Percentiles rank a stretch among this genome's conserved stretches.
phyloP scores from a whole-genome alignment of 2,329 filamentous ascomycete genomes.

The Epichloe uncinata region DNA sequence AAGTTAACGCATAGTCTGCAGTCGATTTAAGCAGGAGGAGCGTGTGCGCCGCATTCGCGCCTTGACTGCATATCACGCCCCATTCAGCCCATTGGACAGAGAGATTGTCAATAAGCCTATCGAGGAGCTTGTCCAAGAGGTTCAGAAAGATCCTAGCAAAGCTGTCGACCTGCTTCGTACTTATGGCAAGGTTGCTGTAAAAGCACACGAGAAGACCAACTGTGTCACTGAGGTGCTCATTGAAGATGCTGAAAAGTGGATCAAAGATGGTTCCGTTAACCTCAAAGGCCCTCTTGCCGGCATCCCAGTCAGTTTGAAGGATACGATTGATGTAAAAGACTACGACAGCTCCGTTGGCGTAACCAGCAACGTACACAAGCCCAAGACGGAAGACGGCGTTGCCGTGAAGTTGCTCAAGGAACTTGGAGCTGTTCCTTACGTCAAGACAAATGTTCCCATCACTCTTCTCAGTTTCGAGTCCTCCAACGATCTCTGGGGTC shows the following conservation, averaged over 20 bases:
- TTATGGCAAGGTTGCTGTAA: conserved; percentile 76
- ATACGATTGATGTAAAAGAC: conserved; percentile 63
- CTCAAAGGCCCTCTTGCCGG: conserved; percentile 73
- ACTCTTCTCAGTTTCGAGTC: conserved; percentile 81
- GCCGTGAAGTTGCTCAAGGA: conserved; percentile 70
- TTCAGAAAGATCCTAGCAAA: conserved; percentile 53
- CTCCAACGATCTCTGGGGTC: conserved; percentile 66
- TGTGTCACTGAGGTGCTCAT: conserved; percentile 82
- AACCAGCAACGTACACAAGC: conserved; percentile 57
- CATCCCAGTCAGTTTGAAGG: conserved; percentile 78
- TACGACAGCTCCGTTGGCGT: conserved; percentile 78
- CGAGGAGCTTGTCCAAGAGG: conserved; percentile 61
- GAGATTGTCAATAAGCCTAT: conserved; percentile 61
- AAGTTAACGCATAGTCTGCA: conserved; percentile 26
- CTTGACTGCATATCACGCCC: conserved; percentile 51
- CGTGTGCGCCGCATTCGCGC: conserved; percentile 54
- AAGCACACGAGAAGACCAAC: conserved; percentile 77
- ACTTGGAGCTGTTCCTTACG: conserved; percentile 78
- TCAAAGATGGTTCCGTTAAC: conserved; percentile 45
- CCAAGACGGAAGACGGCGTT: conserved; percentile 51
- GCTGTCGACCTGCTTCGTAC: conserved; percentile 66
- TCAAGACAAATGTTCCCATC: conserved; percentile 83
- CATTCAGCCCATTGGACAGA: conserved; percentile 51
- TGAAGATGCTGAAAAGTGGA: conserved; percentile 63
- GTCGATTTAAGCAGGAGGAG: conserved; percentile 67